Conservation (phyloP, 2,329 filamentous ascomycete species). For the Samsoniella hepiali region DNA sequence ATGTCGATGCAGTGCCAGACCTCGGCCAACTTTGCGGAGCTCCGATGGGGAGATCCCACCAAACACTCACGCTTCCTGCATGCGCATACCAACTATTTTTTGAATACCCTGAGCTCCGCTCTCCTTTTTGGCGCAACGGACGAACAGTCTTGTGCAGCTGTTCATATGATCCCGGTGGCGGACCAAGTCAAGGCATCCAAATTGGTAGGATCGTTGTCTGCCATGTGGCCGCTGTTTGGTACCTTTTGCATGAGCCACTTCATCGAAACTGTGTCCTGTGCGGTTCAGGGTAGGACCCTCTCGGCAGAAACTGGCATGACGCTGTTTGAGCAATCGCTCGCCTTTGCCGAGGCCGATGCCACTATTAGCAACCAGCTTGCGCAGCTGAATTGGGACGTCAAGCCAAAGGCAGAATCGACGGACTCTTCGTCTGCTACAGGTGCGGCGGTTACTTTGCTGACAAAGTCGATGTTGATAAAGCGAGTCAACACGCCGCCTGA, state of each 20-base stretch:
- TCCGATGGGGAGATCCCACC: slow-evolving; percentile 66
- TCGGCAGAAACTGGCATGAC: slow-evolving; percentile 93
- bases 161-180: slow-evolving; percentile 57
- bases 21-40: slow-evolving; percentile 63
- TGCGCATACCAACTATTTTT: slow-evolving; percentile 62
- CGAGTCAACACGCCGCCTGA: slow-evolving; percentile 87
- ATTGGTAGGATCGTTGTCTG: slow-evolving; percentile 72
- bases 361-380: slow-evolving; percentile 78
- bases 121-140: slow-evolving; percentile 74
- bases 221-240: slow-evolving; percentile 72
- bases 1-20: slow-evolving; percentile 93
- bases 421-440: slow-evolving; percentile 23
- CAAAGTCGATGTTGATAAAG: slow-evolving; percentile 65
- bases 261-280: slow-evolving; percentile 81
- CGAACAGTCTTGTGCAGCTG: slow-evolving; percentile 68
- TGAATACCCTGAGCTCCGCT: slow-evolving; percentile 69
- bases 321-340: slow-evolving; percentile 90
- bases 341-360: slow-evolving; percentile 92
- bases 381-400: slow-evolving; percentile 57
- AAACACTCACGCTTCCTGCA: slow-evolving; percentile 68
- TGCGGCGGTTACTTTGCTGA: slow-evolving; percentile 45
- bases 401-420: slow-evolving; percentile 16
- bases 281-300: slow-evolving; percentile 76
- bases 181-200: slow-evolving; percentile 34
- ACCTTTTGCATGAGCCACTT: slow-evolving; percentile 76